Conservation (phyloP, 208 protist genomes). For the Acanthamoeba healyi region DNA sequence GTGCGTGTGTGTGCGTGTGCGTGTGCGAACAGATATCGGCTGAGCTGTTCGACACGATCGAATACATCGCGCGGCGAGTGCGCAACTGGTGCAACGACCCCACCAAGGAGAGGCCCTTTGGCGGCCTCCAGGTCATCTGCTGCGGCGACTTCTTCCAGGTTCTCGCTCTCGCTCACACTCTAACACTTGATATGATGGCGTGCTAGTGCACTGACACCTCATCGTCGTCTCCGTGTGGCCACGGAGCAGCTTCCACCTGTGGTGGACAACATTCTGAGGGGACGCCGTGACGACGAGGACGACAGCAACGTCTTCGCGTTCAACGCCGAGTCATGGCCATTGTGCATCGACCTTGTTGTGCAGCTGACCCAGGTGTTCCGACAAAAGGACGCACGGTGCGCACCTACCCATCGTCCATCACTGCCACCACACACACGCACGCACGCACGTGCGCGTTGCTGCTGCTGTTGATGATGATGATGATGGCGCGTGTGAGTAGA, state of each 20-base stretch:
- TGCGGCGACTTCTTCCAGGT: no score
- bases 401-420: neutral
- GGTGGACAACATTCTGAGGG: no score
- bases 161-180: neutral
- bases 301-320: slow-evolving; percentile 13
- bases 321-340: slow-evolving; percentile 12
- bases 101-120: no score
- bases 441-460: no score
- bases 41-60: no score
- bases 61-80: slow-evolving; percentile 48
- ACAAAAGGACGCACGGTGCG: slow-evolving; percentile 62
- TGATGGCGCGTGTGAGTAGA: neutral
- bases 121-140: no score
- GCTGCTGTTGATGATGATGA: no score
- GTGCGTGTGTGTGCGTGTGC: neutral
- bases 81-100: neutral
- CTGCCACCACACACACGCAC: no score
- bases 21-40: neutral
- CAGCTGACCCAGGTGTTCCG: slow-evolving; percentile 32
- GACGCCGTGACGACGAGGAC: no score
- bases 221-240: no score
- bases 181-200: neutral
- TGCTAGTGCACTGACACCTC: no score
- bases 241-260: slow-evolving; percentile 20
- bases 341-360: neutral